Evolutionary conservation across 352 stramenopile genomes (phyloP), one percentile per base, ranked within the genome.

Genomic region (Lagenidium giganteum): DNA sequence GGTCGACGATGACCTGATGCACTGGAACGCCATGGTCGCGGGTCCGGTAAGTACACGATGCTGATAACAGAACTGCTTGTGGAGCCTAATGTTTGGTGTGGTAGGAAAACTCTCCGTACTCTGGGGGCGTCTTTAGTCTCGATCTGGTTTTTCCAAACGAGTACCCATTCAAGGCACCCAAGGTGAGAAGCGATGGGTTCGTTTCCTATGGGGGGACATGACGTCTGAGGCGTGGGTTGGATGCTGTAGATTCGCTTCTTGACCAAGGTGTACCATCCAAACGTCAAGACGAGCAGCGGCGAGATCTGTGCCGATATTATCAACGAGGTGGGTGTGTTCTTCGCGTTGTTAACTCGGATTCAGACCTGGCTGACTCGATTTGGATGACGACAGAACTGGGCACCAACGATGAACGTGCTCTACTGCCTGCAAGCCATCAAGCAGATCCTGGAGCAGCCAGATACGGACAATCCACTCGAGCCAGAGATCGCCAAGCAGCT

Each of bases 251-350:
- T 98, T 30, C 91, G 86, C 38, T 98, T 99, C 51, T 57, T 97
- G 29, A 97, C 93, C 14, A 86, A 95, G 32, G 86, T 98, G 20
- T 98, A 98, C 65, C 96, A 99, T 78, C 95, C 95, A 21, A 98
- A 98, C 47, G 85, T 99, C 38, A 97, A 98, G 64, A 88, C 83
- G 3, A 86, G 97, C 51, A 96, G 78, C 11, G 96, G 96, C 38
- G 94, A 98, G 69, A 97, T 99, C 51, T 99, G 96, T 52, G 90
- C 91, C 42, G 87, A 97, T 48, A 76, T 98, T 16, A 95, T 96
- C 54, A 95, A 93, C 40, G 80, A 95, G 66, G 74, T 87, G 17
- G 22, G 48, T 20, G 14, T 8, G 27, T 32, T 32, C 27, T 32
- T 32, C 27, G 27, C 27, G 27, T 32, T 32, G 27, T 32, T 32